Conservation (phyloP, 768 basidiomycete species). For the Gautieria morchelliformis region DNA sequence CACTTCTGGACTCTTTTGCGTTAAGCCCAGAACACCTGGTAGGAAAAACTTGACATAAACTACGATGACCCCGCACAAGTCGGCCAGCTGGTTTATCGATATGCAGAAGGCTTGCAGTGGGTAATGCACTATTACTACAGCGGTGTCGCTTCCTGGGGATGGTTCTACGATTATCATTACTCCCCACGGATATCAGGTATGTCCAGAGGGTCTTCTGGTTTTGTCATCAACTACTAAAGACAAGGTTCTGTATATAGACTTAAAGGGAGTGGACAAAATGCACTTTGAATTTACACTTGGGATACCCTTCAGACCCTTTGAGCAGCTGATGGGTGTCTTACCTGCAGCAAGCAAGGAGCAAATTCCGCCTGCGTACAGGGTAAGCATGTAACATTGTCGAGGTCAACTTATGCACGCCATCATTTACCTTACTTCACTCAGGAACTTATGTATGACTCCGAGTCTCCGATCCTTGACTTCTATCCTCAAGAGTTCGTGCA, state of each 20-base stretch:
- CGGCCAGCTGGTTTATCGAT: constrained; percentile 63
- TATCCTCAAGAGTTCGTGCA: constrained; percentile 87
- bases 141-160: constrained; percentile 95
- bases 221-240: not conserved
- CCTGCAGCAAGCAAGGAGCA: constrained; percentile 85
- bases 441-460: constrained; percentile 83
- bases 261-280: constrained; percentile 61
- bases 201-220: constrained; percentile 11
- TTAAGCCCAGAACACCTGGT: not conserved
- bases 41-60: constrained; percentile 85
- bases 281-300: constrained; percentile 82
- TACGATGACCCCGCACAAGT: constrained; percentile 61
- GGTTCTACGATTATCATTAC: constrained; percentile 99
- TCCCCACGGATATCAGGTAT: constrained; percentile 91
- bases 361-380: constrained; percentile 79
- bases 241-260: constrained; percentile 29
- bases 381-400: constrained; percentile 24
- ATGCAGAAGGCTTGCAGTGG: constrained; percentile 95
- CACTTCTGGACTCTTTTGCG: not conserved
- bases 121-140: constrained; percentile 99
- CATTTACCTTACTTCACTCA: constrained; percentile 20
- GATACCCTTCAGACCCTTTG: constrained; percentile 82
- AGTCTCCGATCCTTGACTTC: constrained; percentile 87
- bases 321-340: constrained; percentile 97
- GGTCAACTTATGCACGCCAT: no score